These are phyloP conservation scores for Rhizophagus sp. DNA, from an alignment of 192 early-diverging fungal genomes.

Conservation along the genomic window DNA sequence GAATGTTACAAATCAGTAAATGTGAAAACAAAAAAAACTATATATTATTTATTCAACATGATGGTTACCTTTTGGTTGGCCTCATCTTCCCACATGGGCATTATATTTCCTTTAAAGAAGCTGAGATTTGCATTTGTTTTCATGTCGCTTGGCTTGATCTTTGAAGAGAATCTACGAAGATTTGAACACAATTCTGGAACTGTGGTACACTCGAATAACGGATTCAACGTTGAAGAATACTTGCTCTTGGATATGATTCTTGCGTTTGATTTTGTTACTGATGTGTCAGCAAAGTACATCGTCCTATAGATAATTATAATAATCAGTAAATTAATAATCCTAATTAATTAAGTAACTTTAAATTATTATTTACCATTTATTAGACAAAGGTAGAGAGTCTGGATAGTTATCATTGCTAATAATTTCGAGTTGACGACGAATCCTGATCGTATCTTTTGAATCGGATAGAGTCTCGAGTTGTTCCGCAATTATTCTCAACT, in stretches of 20 bases:
- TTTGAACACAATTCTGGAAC: constrained; percentile 1
- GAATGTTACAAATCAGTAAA: not conserved
- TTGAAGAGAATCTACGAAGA: not conserved
- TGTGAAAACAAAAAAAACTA: not conserved
- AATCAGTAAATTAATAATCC: not conserved
- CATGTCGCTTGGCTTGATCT: not conserved
- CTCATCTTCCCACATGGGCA: not conserved
- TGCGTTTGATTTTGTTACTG: not conserved
- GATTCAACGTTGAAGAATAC: not conserved
- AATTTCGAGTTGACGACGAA: not conserved
- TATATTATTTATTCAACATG: not conserved
- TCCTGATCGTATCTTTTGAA: not conserved
- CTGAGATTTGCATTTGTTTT: not conserved
- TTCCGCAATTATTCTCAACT: not conserved
- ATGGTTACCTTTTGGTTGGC: not conserved
- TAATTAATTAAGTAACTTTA: not conserved
- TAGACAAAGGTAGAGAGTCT: not conserved
- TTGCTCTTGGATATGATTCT: not conserved
- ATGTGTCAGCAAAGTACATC: not conserved
- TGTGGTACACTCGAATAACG: not conserved
- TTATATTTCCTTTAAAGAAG: not conserved
- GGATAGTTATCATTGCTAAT: not conserved
- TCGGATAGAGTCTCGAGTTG: not conserved
- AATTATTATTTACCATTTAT: not conserved
- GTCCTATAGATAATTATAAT: not conserved